Base-by-base conservation (phyloP, 2,329 filamentous ascomycete genomes). In the Claviceps capensis region DNA sequence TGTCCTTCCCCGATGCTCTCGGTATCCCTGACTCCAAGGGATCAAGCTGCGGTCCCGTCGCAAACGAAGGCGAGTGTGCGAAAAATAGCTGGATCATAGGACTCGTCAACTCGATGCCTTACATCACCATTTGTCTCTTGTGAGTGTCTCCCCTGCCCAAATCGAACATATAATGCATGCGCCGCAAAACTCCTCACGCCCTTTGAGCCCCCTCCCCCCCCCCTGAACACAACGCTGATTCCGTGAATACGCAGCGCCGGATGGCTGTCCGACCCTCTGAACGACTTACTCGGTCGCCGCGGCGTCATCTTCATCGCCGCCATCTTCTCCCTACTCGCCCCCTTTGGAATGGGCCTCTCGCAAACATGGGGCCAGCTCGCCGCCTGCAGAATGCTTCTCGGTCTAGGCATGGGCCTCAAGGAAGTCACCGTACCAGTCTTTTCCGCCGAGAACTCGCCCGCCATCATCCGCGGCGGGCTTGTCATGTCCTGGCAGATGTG, bases 291-390 rank as follows among this genome's bases (percentile, higher is more conserved):
- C 30, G 81, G 80, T 40, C 79, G 82, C 41, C 76, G 81, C 49
- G 79, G 81, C 11, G 76, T 78, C 46, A 85, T 85, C 54, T 85
- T 84, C 61, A 62, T 82, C 46, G 74, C 75, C 6, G 79, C 77
- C 13, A 67, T 82, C 57, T 82, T 85, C 62, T 83, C 78, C 57
- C 66, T 84, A 1, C 59, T 83, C 11, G 68, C 81, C 1, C 76
- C 79, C 1, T 77, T 86, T 57, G 81, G 81, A 23, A 78, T 75
- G 56, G 81, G 74, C 0, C 59, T 79, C 16, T 72, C 73, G 8
- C 78, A 82, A 56, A 77, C 65, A 38, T 86, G 81, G 79, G 65
- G 63, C 8, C 71, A 83, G 58, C 67, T 83, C 3, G 71, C 79
- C 42, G 67, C 73, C n/a, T 73, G 69, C 30, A 65, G 67, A 43